Evolutionary conservation across 768 basidiomycete genomes (phyloP), one percentile per base, ranked within the genome.

Genomic region (Leucosporidium yakuticum): DNA sequence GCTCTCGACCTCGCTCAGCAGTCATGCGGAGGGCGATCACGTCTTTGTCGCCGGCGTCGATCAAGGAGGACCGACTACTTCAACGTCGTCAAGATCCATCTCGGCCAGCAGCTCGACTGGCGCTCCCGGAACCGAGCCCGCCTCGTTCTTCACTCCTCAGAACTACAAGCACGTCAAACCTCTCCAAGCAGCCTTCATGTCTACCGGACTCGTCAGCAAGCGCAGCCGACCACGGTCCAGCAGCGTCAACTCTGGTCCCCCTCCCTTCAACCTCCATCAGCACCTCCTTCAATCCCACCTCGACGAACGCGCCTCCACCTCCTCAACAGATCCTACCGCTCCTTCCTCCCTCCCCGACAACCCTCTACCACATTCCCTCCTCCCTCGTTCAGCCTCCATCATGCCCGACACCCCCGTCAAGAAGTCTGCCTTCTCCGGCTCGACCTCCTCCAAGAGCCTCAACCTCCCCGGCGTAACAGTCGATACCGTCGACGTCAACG

Each of bases 201-300:
- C 77, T 23, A 79, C 79, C 15, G 80, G 80, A 2, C 73, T 81
- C 34, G 75, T 81, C 62, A 69, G 66, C 66, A 80, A 80, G 76
- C 74, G 66, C 25, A 66, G 23, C 60, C 69, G 63, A 51, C 64
- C 64, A 39, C 65, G 70, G 53, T 69, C 53, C 39, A 59, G 58
- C 15, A 39, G 58, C 36, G 44, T 59, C 58, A 39, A 39, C 12
- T 23, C 44, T 9, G 39, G 58, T 39, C 44, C 34, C 25, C 29
- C 56, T 32, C 67, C 70, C 17, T 68, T 68, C 67, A 68, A 71
- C 53, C 57, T 71, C 20, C 63, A 65, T 29, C 67, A 68, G 39
- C 70, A 68, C 29, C 70, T 71, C 4, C 67, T 63, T 31, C 64
- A 65, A 14, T 44, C 39, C 39, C 72, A 67, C 54, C 57, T 69